Evolutionary conservation across 495 filamentous ascomycete genomes (phyloP).

Genomic region (Lepraria neglecta): DNA sequence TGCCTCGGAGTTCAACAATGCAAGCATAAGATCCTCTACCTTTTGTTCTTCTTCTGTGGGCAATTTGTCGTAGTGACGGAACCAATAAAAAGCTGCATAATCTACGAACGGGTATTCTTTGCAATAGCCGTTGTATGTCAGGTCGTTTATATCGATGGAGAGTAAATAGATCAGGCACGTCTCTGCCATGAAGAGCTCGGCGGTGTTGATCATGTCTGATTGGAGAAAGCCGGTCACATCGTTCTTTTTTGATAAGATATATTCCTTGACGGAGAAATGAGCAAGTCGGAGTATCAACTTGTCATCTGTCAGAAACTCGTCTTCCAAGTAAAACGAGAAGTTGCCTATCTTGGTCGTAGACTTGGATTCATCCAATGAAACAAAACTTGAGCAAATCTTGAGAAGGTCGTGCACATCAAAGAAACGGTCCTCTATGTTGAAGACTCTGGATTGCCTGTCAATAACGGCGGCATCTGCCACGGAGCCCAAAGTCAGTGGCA

Average conservation of each 20-base stretch:
- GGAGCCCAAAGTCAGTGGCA: slow-evolving; percentile 26
- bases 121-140: background rate
- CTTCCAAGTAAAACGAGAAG: too few relatives aligned
- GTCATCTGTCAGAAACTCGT: background rate
- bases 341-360: too few relatives aligned
- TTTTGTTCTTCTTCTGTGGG: background rate
- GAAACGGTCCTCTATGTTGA: slow-evolving; percentile 28
- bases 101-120: background rate
- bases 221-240: background rate
- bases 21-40: background rate
- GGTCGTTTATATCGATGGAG: background rate
- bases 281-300: slow-evolving; percentile 25
- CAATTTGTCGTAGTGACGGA: background rate
- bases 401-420: slow-evolving; percentile 24
- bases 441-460: background rate
- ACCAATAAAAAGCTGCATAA: background rate
- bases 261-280: slow-evolving; percentile 38
- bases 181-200: background rate
- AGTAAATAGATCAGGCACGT: background rate
- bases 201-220: background rate
- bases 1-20: background rate
- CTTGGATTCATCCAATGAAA: slow-evolving; percentile 3
- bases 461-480: slow-evolving; percentile 25
- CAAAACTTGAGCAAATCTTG: slow-evolving; percentile 32
- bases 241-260: slow-evolving; percentile 24